A percentile compares a stretch with the other conserved stretches of the same genome.
These are phyloP conservation scores for Penicillium paneum DNA, from an alignment of 2,329 filamentous ascomycete species.

Conservation along the genomic window DNA sequence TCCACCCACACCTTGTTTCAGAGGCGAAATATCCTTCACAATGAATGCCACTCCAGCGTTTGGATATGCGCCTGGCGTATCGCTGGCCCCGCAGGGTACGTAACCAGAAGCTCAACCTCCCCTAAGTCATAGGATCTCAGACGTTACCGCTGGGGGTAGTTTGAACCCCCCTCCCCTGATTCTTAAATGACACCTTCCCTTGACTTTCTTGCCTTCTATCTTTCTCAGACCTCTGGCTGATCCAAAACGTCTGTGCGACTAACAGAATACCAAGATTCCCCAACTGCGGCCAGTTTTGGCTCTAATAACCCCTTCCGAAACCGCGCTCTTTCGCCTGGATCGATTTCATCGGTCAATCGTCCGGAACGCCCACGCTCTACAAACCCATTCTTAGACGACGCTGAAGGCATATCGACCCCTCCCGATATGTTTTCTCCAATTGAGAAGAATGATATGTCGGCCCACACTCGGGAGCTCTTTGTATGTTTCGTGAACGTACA, in stretches of 20 bases:
- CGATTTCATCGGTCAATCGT: conserved; percentile 29
- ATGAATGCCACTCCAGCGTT: conserved; percentile 36
- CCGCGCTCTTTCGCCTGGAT: conserved; percentile 40
- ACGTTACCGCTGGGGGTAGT: neutral
- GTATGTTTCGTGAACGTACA: conserved; percentile 45
- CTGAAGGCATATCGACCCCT: conserved; percentile 30
- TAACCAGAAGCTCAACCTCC: conserved; percentile 18
- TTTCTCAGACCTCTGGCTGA: conserved; percentile 5
- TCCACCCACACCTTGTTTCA: conserved; percentile 23
- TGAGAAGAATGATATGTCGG: conserved; percentile 42
- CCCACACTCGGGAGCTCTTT: conserved; percentile 57
- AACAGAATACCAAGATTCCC: conserved; percentile 34
- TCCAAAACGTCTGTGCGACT: neutral
- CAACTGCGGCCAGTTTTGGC: conserved; percentile 35
- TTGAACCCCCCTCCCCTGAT: neutral
- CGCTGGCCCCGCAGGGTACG: conserved; percentile 35
- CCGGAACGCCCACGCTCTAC: conserved; percentile 54
- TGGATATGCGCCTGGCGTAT: conserved; percentile 33
- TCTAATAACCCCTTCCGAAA: conserved; percentile 54
- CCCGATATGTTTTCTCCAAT: conserved; percentile 31
- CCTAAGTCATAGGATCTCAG: conserved; percentile 6
- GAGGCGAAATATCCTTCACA: conserved; percentile 18
- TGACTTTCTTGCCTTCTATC: neutral
- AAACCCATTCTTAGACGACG: conserved; percentile 60
- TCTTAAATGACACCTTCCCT: conserved; percentile 5